Percentiles rank a stretch among this genome's conserved stretches.
phyloP scores from a whole-genome alignment of 2,329 filamentous ascomycete species.

The Colletotrichum sp. region DNA sequence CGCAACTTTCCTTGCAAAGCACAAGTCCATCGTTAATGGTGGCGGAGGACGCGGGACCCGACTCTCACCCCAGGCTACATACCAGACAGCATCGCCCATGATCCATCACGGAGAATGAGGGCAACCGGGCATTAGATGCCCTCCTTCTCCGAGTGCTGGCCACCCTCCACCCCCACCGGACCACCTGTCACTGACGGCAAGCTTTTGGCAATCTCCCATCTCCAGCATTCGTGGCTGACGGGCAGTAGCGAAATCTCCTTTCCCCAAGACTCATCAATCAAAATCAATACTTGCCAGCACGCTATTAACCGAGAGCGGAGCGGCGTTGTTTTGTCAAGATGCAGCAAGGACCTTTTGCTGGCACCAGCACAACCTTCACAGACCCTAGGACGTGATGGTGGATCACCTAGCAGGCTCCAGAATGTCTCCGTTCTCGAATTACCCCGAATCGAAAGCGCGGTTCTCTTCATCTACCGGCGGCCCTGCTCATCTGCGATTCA shows the following conservation, averaged over 20 bases:
- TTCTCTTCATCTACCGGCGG: background rate
- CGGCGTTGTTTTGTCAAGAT: background rate
- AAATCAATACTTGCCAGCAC: background rate
- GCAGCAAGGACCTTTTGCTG: slow-evolving; percentile 1
- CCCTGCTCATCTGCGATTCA: background rate
- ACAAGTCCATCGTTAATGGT: background rate
- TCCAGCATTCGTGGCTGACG: background rate
- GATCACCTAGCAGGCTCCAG: background rate
- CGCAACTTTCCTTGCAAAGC: background rate
- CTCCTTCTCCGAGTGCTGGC: background rate
- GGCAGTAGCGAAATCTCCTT: background rate
- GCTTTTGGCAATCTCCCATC: background rate
- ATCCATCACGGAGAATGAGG: background rate
- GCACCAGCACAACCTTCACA: background rate
- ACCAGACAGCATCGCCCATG: background rate
- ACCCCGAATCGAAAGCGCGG: background rate
- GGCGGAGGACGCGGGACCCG: background rate
- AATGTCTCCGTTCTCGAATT: background rate
- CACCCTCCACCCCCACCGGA: background rate
- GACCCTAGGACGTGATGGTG: background rate
- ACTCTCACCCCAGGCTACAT: background rate
- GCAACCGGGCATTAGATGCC: background rate
- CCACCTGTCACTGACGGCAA: background rate
- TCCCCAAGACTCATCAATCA: background rate
- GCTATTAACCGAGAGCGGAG: background rate